These are phyloP conservation scores for Uronychia setigera DNA, from an alignment of 73 alveolate genomes.

Conservation along the genomic window DNA sequence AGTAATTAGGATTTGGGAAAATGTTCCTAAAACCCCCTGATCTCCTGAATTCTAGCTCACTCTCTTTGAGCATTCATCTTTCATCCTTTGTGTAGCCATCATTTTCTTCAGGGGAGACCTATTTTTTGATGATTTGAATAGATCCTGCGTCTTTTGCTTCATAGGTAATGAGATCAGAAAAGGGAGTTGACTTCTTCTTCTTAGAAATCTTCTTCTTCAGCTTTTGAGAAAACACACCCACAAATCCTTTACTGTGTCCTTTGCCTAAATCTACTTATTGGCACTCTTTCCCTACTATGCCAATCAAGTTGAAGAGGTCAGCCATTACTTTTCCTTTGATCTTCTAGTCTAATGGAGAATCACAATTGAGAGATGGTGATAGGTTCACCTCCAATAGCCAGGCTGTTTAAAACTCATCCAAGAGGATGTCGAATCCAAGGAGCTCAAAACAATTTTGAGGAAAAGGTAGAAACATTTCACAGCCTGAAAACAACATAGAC, in stretches of 20 bases:
- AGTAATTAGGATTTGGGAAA: slow-evolving; percentile 60
- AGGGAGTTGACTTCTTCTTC: slow-evolving; percentile 2
- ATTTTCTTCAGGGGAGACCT: no score
- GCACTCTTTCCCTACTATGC: slow-evolving; percentile 46
- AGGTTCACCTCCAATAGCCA: slow-evolving; percentile 92
- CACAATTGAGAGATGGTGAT: slow-evolving; percentile 84
- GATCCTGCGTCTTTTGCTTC: no score
- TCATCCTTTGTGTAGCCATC: slow-evolving; percentile 52
- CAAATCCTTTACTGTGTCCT: no score
- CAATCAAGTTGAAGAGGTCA: slow-evolving; percentile 76
- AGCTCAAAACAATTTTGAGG: slow-evolving; percentile 62
- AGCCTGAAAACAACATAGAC: slow-evolving; percentile 48
- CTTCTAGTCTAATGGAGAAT: slow-evolving; percentile 82
- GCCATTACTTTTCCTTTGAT: slow-evolving; percentile 76
- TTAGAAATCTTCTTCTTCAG: slow-evolving; percentile 5
- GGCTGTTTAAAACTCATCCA: slow-evolving; percentile 73
- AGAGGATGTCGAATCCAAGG: slow-evolving; percentile 71
- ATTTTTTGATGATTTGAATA: no score
- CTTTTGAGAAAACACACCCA: no score
- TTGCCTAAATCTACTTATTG: not conserved
- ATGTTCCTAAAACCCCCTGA: slow-evolving; percentile 70
- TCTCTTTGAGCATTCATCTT: slow-evolving; percentile 36
- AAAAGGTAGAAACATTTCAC: slow-evolving; percentile 45
- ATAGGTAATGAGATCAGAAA: not conserved
- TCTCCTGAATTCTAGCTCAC: slow-evolving; percentile 51